Evolutionary conservation across 2,329 filamentous ascomycete genomes (phyloP), one percentile per base, ranked within the genome.

Genomic region (Fusarium sp.): DNA sequence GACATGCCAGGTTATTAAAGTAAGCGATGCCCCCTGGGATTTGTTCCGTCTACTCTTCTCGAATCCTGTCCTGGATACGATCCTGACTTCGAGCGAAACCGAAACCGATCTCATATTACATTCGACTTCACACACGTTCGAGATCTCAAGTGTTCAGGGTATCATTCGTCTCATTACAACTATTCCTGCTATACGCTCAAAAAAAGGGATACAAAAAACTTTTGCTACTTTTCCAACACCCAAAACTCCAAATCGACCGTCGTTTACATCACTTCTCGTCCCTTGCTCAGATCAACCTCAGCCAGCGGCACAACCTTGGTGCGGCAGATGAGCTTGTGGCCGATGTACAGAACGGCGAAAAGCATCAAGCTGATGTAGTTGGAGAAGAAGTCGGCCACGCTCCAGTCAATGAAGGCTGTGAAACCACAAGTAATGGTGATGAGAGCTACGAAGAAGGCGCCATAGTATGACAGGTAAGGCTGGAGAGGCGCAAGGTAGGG

Each of bases 351-450:
- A 5, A 86, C 82, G 5, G 85, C 72, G 70, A 91, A 92, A 5
- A 92, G 74, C 26, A 91, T 86, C 58, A 92, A 73, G 66, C 87
- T 90, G 69, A 91, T 75, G 70, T 92, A 92, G 14, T 85, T 82
- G 4, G 87, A 83, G 65, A 92, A 90, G 71, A 92, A 92, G 44
- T 83, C 79, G 53, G 82, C 82, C 7, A 84, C 84, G 71, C 79
- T 82, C 86, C 90, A 92, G 9, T 83, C 68, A 40, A 92, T 88
- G 74, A 91, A 92, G 7, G 86, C 84, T 11, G 87, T 88, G 78
- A 92, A 92, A 5, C 90, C 90, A 73, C 89, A 89, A 0, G 90
- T 92, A 22, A 92, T 62, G 51, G 89, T 83, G 63, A 92, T 89
- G 49, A 92, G 76, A 4, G 85, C 63, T 76, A 86, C 90, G 79